Conservation (phyloP, 257 asterid species). For the Przewalskia tangutica region DNA sequence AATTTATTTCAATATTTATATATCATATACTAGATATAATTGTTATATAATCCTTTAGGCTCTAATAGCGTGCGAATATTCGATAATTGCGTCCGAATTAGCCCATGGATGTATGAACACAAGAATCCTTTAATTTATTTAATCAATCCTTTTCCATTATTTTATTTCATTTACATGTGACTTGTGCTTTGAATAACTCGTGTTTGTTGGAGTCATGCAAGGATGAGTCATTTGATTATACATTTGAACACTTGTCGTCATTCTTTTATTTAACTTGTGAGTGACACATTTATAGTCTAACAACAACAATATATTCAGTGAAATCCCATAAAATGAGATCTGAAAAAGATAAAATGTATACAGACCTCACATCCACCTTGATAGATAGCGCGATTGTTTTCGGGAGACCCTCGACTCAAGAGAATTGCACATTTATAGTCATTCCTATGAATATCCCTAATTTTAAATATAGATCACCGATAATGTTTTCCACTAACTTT, state of each 20-base stretch:
- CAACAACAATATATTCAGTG: no score
- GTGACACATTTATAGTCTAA: no score
- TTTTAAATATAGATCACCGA: no score
- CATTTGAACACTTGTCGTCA: not conserved
- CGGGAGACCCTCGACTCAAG: no score
- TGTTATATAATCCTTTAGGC: slow-evolving; percentile 19
- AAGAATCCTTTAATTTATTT: slow-evolving; percentile 28
- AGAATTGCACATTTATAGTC: no score
- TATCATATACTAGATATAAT: not conserved
- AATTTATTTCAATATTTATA: not conserved
- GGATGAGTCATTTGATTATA: not conserved
- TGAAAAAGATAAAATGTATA: no score
- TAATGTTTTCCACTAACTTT: no score
- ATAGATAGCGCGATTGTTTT: no score
- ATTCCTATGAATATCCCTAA: no score
- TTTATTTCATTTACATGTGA: slow-evolving; percentile 41
- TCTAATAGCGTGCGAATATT: slow-evolving; percentile 77
- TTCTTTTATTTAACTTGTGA: no score
- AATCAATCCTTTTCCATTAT: slow-evolving; percentile 19
- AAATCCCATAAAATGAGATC: no score
- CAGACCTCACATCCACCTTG: no score
- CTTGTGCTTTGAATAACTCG: slow-evolving; percentile 37
- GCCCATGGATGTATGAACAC: slow-evolving; percentile 15
- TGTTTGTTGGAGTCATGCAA: not conserved
- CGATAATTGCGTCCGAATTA: slow-evolving; percentile 41